Base-by-base conservation (phyloP, 179 eudicot genomes). In the Patellifolia procumbens region DNA sequence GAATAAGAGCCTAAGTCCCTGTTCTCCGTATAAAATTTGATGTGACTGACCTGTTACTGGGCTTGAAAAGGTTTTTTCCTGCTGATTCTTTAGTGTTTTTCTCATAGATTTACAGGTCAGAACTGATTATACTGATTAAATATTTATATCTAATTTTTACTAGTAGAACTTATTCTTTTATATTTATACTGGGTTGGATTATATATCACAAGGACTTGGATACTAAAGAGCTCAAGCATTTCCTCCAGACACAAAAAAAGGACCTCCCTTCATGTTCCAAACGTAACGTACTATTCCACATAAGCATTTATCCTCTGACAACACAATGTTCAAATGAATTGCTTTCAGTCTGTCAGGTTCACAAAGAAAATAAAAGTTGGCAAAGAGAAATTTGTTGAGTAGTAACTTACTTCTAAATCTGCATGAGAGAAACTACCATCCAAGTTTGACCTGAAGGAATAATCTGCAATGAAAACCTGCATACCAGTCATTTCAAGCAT, bases 401-500 rank as follows among this genome's bases (percentile, higher is more conserved):
- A 31, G 45, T 70, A 49, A 58, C 75, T 78, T 83, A 93, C 98
- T 83, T 90, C 86, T 79, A 94, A 64, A 78, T 94, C 94, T 43
- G 96, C 97, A 72, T 42, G 70, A 70, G 92, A 88, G 74, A 85
- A 88, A 81, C 86, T 82, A 34, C 79, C 85, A 52, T 70, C 89
- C 81, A 94, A 76, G 66, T 74, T 84, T 75, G 97, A 87, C 60
- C 62, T 81, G 78, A 94, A 92, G 83, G 91, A 92, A 82, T 94
- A 94, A 84, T 94, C 98, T 37, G 87, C 86, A 82, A 94, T 79
- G 76, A 89, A 94, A n/a, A 88, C 93, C 98, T 93, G 93, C 85
- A 89, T 24, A 61, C 35, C 76, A 67, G 68, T 16, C 42, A 83
- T 51, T 12, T 52, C 28, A 28, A 49, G 15, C 67, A 72, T 64